Percentiles rank a stretch among this genome's conserved stretches.
These are phyloP conservation scores for Pyricularia pennisetigena DNA, from an alignment of 2,329 filamentous ascomycete genomes.

Conservation along the genomic window DNA sequence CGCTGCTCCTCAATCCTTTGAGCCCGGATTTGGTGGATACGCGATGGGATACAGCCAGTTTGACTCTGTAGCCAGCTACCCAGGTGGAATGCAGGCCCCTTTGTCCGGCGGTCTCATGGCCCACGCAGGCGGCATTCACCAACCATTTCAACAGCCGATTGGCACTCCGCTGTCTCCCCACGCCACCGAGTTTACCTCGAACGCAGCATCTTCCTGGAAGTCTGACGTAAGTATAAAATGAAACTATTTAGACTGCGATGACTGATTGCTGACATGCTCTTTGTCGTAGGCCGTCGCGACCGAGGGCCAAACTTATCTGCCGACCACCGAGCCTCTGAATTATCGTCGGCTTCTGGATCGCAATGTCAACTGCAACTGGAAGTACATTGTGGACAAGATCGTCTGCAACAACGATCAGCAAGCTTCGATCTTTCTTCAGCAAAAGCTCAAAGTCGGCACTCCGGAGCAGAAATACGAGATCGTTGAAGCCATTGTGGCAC, in stretches of 20 bases:
- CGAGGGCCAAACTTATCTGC: constrained; percentile 68
- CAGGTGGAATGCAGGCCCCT: constrained; percentile 13
- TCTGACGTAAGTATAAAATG: constrained; percentile 32
- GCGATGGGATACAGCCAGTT: constrained; percentile 20
- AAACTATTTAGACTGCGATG: constrained; percentile 4
- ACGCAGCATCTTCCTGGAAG: constrained; percentile 39
- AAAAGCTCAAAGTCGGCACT: constrained; percentile 96
- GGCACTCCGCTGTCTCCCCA: constrained; percentile 62
- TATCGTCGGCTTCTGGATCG: constrained; percentile 92
- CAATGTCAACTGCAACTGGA: constrained; percentile 97
- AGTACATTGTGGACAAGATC: constrained; percentile 99
- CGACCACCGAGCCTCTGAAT: constrained; percentile 85
- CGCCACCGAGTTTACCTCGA: constrained; percentile 62
- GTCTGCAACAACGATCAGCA: constrained; percentile 99
- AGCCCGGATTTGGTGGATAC: constrained; percentile 25
- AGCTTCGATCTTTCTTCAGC: constrained; percentile 95
- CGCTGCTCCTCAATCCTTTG: constrained; percentile 17
- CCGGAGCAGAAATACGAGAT: constrained; percentile 95
- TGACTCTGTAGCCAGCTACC: constrained; percentile 16
- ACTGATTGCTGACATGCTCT: background rate
- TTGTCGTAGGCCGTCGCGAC: constrained; percentile 30
- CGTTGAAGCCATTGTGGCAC: constrained; percentile 88
- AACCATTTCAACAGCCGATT: constrained; percentile 44
- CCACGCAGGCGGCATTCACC: constrained; percentile 29
- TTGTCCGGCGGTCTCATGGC: constrained; percentile 22